These are phyloP conservation scores for Fusarium sp. DNA, from an alignment of 2,329 filamentous ascomycete species.

Conservation along the genomic window DNA sequence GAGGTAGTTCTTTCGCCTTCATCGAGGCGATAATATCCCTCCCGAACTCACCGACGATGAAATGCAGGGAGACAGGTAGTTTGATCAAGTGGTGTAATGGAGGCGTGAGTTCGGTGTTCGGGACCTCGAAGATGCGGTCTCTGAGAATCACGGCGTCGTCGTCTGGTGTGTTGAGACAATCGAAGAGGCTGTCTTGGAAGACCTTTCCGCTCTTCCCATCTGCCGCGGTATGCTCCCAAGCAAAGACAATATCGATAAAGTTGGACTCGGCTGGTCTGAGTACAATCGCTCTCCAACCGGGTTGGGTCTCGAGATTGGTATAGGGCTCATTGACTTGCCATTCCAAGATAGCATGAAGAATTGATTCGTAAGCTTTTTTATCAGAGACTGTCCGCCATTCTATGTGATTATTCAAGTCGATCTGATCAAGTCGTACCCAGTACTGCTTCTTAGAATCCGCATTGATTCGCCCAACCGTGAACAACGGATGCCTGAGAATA, in stretches of 20 bases:
- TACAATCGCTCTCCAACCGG: constrained; percentile 1
- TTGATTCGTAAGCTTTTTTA: background rate
- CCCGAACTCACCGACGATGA: background rate
- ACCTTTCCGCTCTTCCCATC: constrained; percentile 23
- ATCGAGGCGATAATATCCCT: background rate
- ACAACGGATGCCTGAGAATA: background rate
- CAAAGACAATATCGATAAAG: constrained; percentile 18
- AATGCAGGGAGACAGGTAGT: background rate
- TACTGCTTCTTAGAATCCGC: background rate
- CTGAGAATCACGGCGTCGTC: background rate
- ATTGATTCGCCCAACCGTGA: background rate
- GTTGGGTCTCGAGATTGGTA: background rate
- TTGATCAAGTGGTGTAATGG: background rate
- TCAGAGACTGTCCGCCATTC: constrained; percentile 4
- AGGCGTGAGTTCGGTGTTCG: background rate
- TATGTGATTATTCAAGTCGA: constrained; percentile 14
- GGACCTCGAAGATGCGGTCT: constrained; percentile 6
- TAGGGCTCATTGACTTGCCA: constrained; percentile 8
- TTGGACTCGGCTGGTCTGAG: background rate
- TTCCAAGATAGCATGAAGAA: background rate
- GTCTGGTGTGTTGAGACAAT: background rate
- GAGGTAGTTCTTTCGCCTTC: background rate
- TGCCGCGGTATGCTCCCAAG: constrained; percentile 18
- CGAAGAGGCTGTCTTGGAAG: background rate
- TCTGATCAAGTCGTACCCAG: constrained; percentile 6